Conservation (phyloP, 805 yeast genomes). For the Candida ascalaphidarum region DNA sequence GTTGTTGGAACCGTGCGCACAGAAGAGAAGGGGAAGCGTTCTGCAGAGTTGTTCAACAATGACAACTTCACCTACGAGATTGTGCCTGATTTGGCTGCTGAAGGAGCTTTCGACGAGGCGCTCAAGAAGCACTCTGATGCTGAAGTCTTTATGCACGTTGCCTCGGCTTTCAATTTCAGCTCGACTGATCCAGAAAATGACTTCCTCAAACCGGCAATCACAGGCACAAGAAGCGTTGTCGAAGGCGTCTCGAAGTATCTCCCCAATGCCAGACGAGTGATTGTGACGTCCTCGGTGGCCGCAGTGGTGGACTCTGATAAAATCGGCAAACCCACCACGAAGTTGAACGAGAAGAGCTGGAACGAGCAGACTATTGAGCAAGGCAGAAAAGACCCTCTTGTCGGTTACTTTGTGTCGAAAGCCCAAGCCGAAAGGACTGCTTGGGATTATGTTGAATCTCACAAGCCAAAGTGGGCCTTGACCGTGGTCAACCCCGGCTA, state of each 20-base stretch:
- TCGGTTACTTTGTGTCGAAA: conserved; percentile 32
- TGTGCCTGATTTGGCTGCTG: conserved; percentile 12
- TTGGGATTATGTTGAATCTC: conserved; percentile 27
- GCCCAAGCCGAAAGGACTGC: conserved; percentile 38
- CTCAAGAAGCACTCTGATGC: conserved; percentile 18
- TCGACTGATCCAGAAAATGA: conserved; percentile 11
- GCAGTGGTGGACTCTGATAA: too few species aligned
- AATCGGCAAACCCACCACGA: too few species aligned
- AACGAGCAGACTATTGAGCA: conserved; percentile 27
- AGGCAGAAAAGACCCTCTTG: conserved; percentile 25
- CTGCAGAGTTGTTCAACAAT: conserved; percentile 4
- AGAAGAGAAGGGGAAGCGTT: conserved; percentile 34
- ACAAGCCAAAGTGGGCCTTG: too few species aligned
- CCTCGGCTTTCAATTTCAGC: conserved; percentile 21
- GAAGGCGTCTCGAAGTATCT: too few species aligned
- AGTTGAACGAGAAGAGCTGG: conserved; percentile 33
- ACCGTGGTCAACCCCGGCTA: conserved; percentile 46
- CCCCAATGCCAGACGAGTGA: too few species aligned
- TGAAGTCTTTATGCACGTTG: conserved; percentile 20
- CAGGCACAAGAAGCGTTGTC: too few species aligned
- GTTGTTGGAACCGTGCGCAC: conserved; percentile 49
- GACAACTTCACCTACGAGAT: conserved; percentile 16
- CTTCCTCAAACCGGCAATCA: too few species aligned
- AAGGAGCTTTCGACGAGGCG: conserved; percentile 19
- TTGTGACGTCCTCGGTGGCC: too few species aligned